Base-by-base conservation (phyloP, 345 rosid species). In the Eucalyptus curtisii region DNA sequence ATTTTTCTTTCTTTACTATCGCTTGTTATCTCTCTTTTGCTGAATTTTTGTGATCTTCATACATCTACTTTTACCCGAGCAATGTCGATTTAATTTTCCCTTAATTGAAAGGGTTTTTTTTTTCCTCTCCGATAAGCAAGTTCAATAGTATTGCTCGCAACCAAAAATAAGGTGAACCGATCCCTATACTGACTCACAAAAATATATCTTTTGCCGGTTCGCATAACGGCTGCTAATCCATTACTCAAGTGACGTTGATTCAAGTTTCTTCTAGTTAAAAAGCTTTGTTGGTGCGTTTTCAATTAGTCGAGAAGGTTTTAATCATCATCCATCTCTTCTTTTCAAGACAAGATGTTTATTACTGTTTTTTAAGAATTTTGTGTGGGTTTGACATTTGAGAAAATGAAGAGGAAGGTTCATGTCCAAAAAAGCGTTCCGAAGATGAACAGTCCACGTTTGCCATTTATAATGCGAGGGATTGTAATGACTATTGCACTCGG, bases 141-240 rank as follows among this genome's bases (percentile, higher is more conserved):
- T 24, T 22, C 8, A 9, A 22, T 55, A 24, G 61, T 24, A 55
- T 55, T 24, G 61, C 13, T 52, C 1, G 24, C 10, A 19, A 19
- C 57, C 24, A 8, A 24, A 55, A 10, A 2, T 24, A 10, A 55
- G 27, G 12, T 9, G 30, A 55, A 55, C 6, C 3, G 3, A 55
- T 55, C 61, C 3, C 30, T 55, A 8, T 10, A 55, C 6, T 2
- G 0, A 55, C 57, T 52, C 13, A 4, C 61, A 24, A 55, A 24
- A 55, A 24, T 22, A 55, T 3, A 55, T 61, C 17, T 0, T 30
- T 61, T 4, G 9, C 0, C 4, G 1, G 9, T 61, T 61, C 0
- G 4, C 33, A 30, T 61, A 61, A 61, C 5, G 0, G 5, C 4
- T 4, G 10, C 4, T 30, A 61, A 30, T 61, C 2, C 71, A 61